Base-by-base conservation (phyloP, 176 grass and related monocot species). In the Pontederia paniculata region DNA sequence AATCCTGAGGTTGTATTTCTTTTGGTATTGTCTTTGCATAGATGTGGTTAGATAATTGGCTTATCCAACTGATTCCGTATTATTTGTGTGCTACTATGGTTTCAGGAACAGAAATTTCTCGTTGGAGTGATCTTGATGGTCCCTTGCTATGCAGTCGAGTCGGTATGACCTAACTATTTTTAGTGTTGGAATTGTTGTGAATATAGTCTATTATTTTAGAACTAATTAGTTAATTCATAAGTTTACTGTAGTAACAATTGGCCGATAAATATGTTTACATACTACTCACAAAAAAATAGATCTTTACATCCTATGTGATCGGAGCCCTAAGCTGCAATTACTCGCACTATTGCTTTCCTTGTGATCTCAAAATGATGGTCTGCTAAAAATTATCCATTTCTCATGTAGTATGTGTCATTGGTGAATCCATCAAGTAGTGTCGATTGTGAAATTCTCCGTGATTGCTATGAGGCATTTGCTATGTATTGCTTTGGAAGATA, bases 401-500 rank as follows among this genome's bases (percentile, higher is more conserved):
- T 67, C 21, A 21, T 71, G 62, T 85, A 95, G 84, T 95, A 85
- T 58, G 76, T 85, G 75, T 95, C 89, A 41, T 61, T 95, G 73
- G 82, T 85, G 73, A 62, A 95, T 70, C 89, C 78, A 20, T 85
- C 89, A 12, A 80, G 82, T 22, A 88, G 81, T 50, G 78, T 95
- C 7, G 81, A 95, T 64, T 85, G 84, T 57, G 89, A 83, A 74
- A 95, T 95, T 31, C 68, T 95, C 10, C 81, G 90, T 15, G 85
- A 95, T 41, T 88, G 90, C 31, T 89, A 95, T 18, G 90, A 95
- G 70, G 82, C 85, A 15, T 95, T 95, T 66, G 90, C 90, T 52
- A 95, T 95, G 90, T 89, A 95, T 63, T 95, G 90, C 56, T 95
- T 95, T 66, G 90, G 85, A 44, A 83, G 85, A 64, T 95, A 95